phyloP scores from a whole-genome alignment of 805 yeast genomes.

The Ogataea henricii region DNA sequence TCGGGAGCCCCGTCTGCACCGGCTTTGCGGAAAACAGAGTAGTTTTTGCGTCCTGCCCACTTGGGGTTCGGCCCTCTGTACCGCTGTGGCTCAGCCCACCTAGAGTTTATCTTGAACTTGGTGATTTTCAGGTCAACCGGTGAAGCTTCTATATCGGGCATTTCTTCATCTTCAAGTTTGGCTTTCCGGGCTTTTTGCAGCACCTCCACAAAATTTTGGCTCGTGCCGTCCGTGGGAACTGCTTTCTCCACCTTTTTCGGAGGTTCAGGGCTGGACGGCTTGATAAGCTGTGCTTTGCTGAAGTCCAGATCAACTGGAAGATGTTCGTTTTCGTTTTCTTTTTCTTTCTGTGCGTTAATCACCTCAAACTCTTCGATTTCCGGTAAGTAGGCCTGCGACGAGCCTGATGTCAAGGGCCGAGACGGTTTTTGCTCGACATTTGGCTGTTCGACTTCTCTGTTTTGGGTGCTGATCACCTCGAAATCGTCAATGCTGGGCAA shows the following conservation, averaged over 20 bases:
- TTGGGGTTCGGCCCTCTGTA: conserved; percentile 14
- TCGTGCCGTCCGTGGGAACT: not conserved
- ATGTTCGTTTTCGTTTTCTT: not conserved
- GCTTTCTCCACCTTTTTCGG: not conserved
- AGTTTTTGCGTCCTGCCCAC: conserved; percentile 20
- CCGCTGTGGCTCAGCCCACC: conserved; percentile 1
- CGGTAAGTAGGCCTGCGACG: conserved; percentile 14
- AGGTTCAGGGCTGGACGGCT: not conserved
- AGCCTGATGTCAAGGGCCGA: too few species aligned
- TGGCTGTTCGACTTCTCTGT: too few species aligned
- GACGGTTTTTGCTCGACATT: too few species aligned
- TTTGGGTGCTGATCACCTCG: conserved; percentile 12
- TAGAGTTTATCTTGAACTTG: conserved; percentile 9
- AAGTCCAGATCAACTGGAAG: not conserved
- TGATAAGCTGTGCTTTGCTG: conserved; percentile 1
- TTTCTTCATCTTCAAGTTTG: conserved; percentile 9
- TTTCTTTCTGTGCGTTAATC: conserved; percentile 4
- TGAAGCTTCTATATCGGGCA: not conserved
- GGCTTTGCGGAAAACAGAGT: conserved; percentile 19
- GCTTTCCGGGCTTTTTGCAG: conserved; percentile 13
- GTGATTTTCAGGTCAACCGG: conserved; percentile 12
- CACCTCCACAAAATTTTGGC: conserved; percentile 4
- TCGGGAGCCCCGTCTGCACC: conserved; percentile 8
- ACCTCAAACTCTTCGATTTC: conserved; percentile 18
- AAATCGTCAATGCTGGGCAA: conserved; percentile 15